A percentile compares a stretch with the other conserved stretches of the same genome.
Evolutionary conservation across 352 stramenopile species (phyloP).

Genomic region (Blastocystis sp.): DNA sequence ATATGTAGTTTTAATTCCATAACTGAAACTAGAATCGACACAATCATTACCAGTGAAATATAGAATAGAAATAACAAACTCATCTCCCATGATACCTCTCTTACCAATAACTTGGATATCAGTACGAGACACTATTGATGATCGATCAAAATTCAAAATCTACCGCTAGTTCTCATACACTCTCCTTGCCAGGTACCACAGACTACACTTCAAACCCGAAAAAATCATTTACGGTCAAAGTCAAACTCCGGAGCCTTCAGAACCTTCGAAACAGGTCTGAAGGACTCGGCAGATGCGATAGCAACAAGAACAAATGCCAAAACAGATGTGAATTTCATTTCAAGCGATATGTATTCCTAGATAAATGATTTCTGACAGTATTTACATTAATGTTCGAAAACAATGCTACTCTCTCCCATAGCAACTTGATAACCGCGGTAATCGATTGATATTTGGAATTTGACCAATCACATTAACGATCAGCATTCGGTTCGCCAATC

Average conservation of each 20-base stretch:
- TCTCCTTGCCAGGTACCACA: constrained; percentile 8
- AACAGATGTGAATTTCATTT: background rate
- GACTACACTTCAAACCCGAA: background rate
- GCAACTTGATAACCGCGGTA: background rate
- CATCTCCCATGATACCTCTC: constrained; percentile 20
- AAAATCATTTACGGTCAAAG: background rate
- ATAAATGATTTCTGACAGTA: no score
- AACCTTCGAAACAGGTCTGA: constrained; percentile 41
- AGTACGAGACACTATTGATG: background rate
- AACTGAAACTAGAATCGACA: background rate
- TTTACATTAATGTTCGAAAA: no score
- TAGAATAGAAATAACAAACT: background rate
- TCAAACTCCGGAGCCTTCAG: constrained; percentile 1
- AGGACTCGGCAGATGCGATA: constrained; percentile 1
- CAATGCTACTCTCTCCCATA: background rate
- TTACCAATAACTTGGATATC: constrained; percentile 4
- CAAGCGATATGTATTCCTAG: background rate
- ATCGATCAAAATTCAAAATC: background rate
- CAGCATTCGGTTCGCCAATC: background rate
- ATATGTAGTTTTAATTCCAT: background rate
- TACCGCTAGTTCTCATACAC: background rate
- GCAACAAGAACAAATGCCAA: background rate
- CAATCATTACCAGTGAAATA: constrained; percentile 8
- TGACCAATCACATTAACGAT: background rate
- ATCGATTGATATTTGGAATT: background rate